Evolutionary conservation across 1,284 basidiomycete genomes (phyloP).

Genomic region (Cryptococcus deneoformans): DNA sequence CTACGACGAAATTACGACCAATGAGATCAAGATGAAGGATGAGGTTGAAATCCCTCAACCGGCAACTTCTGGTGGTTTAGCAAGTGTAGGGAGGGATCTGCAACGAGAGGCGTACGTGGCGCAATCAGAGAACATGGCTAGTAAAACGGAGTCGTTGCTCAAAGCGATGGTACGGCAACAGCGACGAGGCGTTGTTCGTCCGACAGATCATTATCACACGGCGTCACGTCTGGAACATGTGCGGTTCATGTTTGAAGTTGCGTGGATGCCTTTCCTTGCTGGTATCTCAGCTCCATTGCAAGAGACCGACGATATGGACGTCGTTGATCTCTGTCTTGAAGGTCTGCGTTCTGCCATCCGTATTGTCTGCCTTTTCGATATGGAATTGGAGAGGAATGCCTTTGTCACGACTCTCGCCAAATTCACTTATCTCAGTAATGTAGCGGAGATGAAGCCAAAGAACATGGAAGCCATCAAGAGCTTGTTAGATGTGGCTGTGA

Average conservation of each 20-base stretch:
- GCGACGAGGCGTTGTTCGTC: conserved; percentile 60
- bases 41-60: conserved; percentile 67
- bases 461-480: conserved; percentile 98
- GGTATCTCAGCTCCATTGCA: conserved; percentile 89
- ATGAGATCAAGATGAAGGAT: conserved; percentile 98
- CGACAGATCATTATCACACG: conserved; percentile 83
- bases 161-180: conserved; percentile 84
- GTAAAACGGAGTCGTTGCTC: conserved; percentile 93
- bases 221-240: conserved; percentile 95
- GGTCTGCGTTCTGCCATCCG: conserved; percentile 91
- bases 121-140: conserved; percentile 92
- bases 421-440: conserved; percentile 93
- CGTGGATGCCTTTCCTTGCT: conserved; percentile 95
- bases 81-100: conserved; percentile 84
- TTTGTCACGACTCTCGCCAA: conserved; percentile 97
- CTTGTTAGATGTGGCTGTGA: conserved; percentile 85
- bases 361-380: conserved; percentile 91
- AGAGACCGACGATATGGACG: conserved; percentile 85
- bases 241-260: conserved; percentile 95
- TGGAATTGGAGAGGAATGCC: conserved; percentile 92
- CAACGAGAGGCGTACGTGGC: conserved; percentile 92
- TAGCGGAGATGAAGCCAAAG: conserved; percentile 97
- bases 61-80: conserved; percentile 65
- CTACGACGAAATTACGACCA: conserved; percentile 82
- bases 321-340: conserved; percentile 87